Evolutionary conservation across 768 basidiomycete genomes (phyloP), one percentile per base, ranked within the genome.

Genomic region (Naganishia vaughanmartiniae): DNA sequence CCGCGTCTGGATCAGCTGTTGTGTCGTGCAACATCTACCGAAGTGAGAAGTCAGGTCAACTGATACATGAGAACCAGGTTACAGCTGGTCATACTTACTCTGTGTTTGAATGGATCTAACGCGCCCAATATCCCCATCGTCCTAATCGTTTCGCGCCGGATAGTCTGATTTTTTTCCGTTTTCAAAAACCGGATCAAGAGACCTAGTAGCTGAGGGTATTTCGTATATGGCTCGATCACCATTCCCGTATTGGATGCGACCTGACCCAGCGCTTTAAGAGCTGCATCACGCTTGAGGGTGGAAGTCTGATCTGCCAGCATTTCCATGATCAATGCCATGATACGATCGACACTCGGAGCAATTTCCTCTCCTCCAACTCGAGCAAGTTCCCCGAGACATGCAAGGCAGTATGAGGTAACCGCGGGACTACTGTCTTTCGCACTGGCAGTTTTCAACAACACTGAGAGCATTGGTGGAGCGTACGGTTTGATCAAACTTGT

Each of bases 61-160:
- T 24, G 30, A 33, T 14, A n/a, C 17, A 30, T 39, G 15, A 31
- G 42, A n/a, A 12, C 4, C 4, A 54, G 11, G 51, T 39, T 24
- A 26, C 11, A 21, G 30, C 74, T 51, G 7, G 24, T 21, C 48
- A n/a, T 1, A n/a, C 83, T 54, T 77, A 92, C 93, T 87, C 95
- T 93, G 74, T 94, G 88, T 76, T 89, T 86, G 81, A 96, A 99
- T 0, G 96, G 96, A 80, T 99, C 96, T 34, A 98, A 82, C 7
- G 96, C 96, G 57, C 96, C 96, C 21, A 99, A 85, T 63, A 97
- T 92, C 72, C 96, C 96, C 71, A 99, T 86, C 4, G 96, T 94
- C 78, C 94, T 91, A 67, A 98, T 89, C 19, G 95, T 89, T 74
- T 98, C 95, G 34, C 95, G 85, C 54, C 91, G 84, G 14, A 93